phyloP scores from a whole-genome alignment of 306 rosid genomes.

The Cicer bijugum region DNA sequence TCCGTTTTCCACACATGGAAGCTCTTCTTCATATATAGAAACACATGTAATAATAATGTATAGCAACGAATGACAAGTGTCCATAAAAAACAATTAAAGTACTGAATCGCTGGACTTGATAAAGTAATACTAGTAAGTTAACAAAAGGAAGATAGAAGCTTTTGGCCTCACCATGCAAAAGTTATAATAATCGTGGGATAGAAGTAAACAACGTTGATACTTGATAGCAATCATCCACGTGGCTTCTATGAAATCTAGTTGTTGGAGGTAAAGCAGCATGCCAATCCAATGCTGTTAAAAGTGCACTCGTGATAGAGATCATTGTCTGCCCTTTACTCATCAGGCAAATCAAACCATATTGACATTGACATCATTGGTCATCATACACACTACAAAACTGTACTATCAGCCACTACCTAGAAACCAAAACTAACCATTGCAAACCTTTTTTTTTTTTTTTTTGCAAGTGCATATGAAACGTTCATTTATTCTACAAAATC shows the following conservation, averaged over 20 bases:
- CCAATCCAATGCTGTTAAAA: constrained; percentile 50
- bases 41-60: not conserved
- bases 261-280: constrained; percentile 48
- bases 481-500: constrained; percentile 51
- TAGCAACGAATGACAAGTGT: not conserved
- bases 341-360: constrained; percentile 28
- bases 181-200: not conserved
- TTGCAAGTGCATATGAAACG: constrained; percentile 43
- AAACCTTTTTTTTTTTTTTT: constrained; percentile 48
- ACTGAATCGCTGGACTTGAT: not conserved
- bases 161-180: not conserved
- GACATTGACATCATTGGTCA: no score
- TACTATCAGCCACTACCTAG: not conserved
- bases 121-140: no score
- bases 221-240: constrained; percentile 49
- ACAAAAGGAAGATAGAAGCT: not conserved
- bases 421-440: constrained; percentile 44
- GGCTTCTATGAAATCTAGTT: constrained; percentile 47
- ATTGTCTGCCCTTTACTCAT: constrained; percentile 55
- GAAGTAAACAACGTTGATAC: constrained; percentile 43
- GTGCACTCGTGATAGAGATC: constrained; percentile 49
- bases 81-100: not conserved
- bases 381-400: not conserved
- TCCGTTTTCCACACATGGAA: no score
- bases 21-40: not conserved